Conservation (phyloP, 495 filamentous ascomycete species). For the Neurospora sp. region DNA sequence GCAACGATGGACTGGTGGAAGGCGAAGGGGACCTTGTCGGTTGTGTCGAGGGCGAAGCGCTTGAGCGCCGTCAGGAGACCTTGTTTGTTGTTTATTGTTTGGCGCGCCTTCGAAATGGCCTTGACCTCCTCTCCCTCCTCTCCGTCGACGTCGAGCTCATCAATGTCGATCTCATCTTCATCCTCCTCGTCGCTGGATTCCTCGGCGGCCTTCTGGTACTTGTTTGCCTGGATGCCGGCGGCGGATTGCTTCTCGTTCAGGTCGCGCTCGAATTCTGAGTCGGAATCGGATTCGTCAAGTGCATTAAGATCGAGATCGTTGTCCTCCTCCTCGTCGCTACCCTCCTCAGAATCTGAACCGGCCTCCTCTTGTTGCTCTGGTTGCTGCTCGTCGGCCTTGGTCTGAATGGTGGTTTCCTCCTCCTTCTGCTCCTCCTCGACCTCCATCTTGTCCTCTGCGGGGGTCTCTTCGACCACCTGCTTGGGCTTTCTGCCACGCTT, state of each 20-base stretch:
- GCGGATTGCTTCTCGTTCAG: conserved; percentile 42
- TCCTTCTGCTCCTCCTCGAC: conserved; percentile 11
- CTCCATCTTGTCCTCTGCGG: conserved; percentile 14
- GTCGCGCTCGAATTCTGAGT: conserved; percentile 23
- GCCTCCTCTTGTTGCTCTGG: conserved; percentile 14
- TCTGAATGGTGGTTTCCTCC: conserved; percentile 12
- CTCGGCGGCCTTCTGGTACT: conserved; percentile 65
- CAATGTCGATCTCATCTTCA: conserved; percentile 73
- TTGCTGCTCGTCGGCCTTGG: conserved; percentile 32
- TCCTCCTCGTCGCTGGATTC: conserved; percentile 51
- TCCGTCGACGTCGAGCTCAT: conserved; percentile 53
- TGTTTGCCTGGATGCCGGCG: conserved; percentile 57
- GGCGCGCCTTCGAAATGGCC: conserved; percentile 69
- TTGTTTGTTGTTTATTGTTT: conserved; percentile 93
- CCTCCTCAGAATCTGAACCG: conserved; percentile 26
- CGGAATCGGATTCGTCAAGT: conserved; percentile 28
- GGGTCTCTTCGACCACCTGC: conserved; percentile 13
- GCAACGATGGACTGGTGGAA: conserved; percentile 46
- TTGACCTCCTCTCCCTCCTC: conserved; percentile 71
- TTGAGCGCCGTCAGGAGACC: conserved; percentile 69
- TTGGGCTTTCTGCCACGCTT: conserved; percentile 41
- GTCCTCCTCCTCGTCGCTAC: conserved; percentile 27
- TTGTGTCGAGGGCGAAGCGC: conserved; percentile 60
- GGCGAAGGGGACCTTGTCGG: conserved; percentile 39
- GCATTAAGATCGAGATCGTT: conserved; percentile 20